Evolutionary conservation across 1,284 basidiomycete species (phyloP), one percentile per base, ranked within the genome.

Genomic region (Phellopilus nigrolimitatus): DNA sequence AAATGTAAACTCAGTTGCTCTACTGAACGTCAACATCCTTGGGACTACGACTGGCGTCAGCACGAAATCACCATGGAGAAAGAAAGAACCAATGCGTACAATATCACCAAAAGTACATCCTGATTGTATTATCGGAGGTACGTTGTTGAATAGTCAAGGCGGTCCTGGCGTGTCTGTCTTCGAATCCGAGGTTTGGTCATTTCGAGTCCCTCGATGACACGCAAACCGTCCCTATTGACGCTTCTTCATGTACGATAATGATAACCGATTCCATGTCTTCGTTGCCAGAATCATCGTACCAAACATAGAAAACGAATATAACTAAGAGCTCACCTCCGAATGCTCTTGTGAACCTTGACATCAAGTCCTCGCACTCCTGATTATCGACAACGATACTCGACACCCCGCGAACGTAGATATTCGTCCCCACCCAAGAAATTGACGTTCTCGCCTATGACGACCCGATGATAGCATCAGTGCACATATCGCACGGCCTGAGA

Each of bases 401-500:
- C 42, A 15, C 12, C 4, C 40, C 21, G 39, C n/a, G 19, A 39
- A n/a, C 28, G n/a, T n/a, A n/a, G n/a, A n/a, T n/a, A n/a, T n/a
- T n/a, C n/a, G n/a, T n/a, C n/a, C n/a, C n/a, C n/a, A n/a, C n/a
- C n/a, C n/a, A n/a, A n/a, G n/a, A n/a, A n/a, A n/a, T n/a, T n/a
- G n/a, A n/a, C n/a, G n/a, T n/a, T n/a, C n/a, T n/a, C n/a, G n/a
- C n/a, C n/a, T n/a, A n/a, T n/a, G n/a, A n/a, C n/a, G n/a, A n/a
- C n/a, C 82, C 67, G 19, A 81, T 56, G 31, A 79, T 76, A 1
- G 81, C 76, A 9, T 79, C 80, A 1, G 77, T 72, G 57, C 82
- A 83, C 80, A 82, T 82, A 53, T 65, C 73, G 56, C 82, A 82
- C 1, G 81, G 45, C 17, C 51, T n/a, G 49, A 7, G 19, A 17